Percentiles rank a stretch among this genome's conserved stretches.
Evolutionary conservation across 257 asterid genomes (phyloP).

Genomic region (Plectranthus barbatus): DNA sequence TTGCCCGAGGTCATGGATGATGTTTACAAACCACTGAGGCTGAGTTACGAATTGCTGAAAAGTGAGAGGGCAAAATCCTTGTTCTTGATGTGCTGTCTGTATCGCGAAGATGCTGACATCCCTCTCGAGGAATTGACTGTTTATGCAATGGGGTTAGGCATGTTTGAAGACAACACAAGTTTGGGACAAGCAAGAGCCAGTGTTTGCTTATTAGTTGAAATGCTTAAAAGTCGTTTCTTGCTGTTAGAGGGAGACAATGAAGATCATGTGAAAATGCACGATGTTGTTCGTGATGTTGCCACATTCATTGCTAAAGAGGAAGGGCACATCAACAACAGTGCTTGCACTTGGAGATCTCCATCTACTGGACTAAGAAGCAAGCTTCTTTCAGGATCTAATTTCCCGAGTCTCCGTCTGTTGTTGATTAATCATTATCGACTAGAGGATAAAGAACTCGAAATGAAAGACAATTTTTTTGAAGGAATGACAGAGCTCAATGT

Average conservation of each 20-base stretch:
- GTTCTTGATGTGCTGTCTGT: too few relatives aligned
- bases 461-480: background rate
- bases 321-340: background rate
- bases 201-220: background rate
- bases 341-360: slow-evolving; percentile 13
- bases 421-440: background rate
- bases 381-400: too few relatives aligned
- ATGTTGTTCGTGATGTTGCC: too few relatives aligned
- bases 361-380: too few relatives aligned
- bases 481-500: slow-evolving; percentile 2
- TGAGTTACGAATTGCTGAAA: too few relatives aligned
- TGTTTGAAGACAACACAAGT: background rate
- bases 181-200: slow-evolving; percentile 13
- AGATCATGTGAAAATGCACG: too few relatives aligned
- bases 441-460: background rate
- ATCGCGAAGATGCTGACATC: slow-evolving; percentile 7
- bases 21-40: background rate
- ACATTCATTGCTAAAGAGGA: background rate
- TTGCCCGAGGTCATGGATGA: background rate
- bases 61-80: too few relatives aligned
- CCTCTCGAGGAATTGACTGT: background rate
- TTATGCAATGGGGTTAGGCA: slow-evolving; percentile 9
- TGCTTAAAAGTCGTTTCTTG: background rate
- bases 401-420: slow-evolving; percentile 8
- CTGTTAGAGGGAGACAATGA: background rate